Evolutionary conservation across 768 basidiomycete genomes (phyloP).

Genomic region (Tricholoma saponaceum): DNA sequence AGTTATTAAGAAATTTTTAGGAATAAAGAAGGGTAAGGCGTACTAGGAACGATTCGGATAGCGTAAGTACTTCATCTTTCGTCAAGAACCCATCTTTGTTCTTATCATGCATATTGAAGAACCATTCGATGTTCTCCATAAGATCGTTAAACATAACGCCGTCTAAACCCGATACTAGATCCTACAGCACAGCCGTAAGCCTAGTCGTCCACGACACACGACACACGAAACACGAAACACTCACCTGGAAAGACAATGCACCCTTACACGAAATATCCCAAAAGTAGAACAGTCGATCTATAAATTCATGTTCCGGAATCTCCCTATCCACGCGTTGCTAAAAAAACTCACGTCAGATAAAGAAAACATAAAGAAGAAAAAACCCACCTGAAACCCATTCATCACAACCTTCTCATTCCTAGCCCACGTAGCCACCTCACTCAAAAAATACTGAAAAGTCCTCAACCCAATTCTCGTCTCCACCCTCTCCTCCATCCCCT

Average conservation of each 20-base stretch:
- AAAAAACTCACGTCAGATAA: constrained; percentile 3
- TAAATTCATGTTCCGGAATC: constrained; percentile 94
- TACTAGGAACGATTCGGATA: constrained; percentile 92
- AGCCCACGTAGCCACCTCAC: constrained; percentile 94
- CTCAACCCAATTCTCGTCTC: constrained; percentile 85
- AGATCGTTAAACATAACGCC: constrained; percentile 94
- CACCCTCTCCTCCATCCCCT: constrained; percentile 67
- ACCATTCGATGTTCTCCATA: constrained; percentile 99
- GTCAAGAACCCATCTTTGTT: too few species aligned
- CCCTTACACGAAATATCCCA: constrained; percentile 89
- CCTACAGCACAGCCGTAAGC: constrained; percentile 56
- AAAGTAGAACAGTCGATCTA: constrained; percentile 89
- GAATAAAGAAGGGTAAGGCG: not conserved
- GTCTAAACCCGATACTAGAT: constrained; percentile 84
- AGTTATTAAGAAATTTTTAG: too few species aligned
- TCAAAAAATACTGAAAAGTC: constrained; percentile 88
- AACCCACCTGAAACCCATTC: constrained; percentile 82
- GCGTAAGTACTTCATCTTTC: constrained; percentile 93
- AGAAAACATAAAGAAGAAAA: not conserved
- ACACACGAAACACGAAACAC: not conserved
- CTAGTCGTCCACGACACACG: too few species aligned
- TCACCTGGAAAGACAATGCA: constrained; percentile 28
- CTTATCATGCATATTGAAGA: constrained; percentile 95
- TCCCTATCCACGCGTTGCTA: constrained; percentile 85
- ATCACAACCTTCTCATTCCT: constrained; percentile 87